Base-by-base conservation (phyloP, 2,329 filamentous ascomycete species). In the Fusarium solani-melongenae region DNA sequence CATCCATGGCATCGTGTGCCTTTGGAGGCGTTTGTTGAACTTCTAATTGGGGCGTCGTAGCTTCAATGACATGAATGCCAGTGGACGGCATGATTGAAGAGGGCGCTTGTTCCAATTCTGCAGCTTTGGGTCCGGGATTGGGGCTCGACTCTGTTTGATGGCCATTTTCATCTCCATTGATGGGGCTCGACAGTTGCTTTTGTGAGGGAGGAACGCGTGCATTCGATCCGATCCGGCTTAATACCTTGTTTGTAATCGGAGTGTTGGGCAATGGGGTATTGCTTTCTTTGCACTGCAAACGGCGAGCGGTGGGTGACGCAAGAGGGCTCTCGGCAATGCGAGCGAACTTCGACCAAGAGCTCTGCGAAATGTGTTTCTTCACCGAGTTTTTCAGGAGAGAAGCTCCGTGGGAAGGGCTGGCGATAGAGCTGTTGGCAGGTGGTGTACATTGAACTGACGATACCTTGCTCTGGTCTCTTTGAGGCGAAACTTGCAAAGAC, bases 331-430 rank as follows among this genome's bases (percentile, higher is more conserved):
- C 44, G 10, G 71, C 44, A 51, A 73, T 53, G 11, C 55, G 62
- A 27, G 71, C 70, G n/a, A 73, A 62, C 24, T 64, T 77, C 36
- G 71, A 67, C 80, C 73, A 79, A 12, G 77, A 74, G 8, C 68
- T 76, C 24, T 72, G 66, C 14, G 79, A 74, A 24, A 80, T 72
- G 29, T 77, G 65, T 5, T 61, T 73, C 56, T 75, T 74, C 9
- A 79, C 38, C 11, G 79, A 74, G 34, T 56, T 62, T 24, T 71
- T 79, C 2, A 80, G 60, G 17, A 78, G 74, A 36, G 72, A 74
- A 4, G 68, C 71, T 9, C 62, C 46, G 61, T 41, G 53, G 12
- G 65, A 62, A 31, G 66, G 39, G 17, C 65, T 63, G 20, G 41
- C 9, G 24, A 34, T n/a, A 31, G n/a, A 41, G 17, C 12, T 53